Evolutionary conservation across 2,329 filamentous ascomycete species (phyloP), one percentile per base, ranked within the genome.

Genomic region (Microcyclospora pomicola): DNA sequence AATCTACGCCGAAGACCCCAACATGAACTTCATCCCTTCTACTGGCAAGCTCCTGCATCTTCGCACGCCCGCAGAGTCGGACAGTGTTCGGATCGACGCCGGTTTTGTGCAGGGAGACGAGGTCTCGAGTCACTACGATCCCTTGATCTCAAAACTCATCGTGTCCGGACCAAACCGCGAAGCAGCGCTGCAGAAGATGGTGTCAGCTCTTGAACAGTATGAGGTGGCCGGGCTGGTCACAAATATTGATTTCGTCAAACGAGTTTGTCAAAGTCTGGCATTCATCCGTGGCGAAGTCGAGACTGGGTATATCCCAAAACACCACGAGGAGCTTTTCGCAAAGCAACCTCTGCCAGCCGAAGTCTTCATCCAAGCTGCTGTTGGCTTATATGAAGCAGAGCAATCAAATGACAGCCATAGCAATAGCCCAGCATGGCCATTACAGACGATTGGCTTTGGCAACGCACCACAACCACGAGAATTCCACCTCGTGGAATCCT

Each of bases 61-160:
- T 9, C 72, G 75, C 27, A 86, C 82, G 1, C 87, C 88, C 0
- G 59, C 65, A 35, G 65, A 72, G 5, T 72, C 75, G 29, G 71
- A 80, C 1, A 81, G 86, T 45, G 73, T 96, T 27, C 78, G 91
- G 31, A 86, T 98, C 47, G 91, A 98, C 54, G 86, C 87, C 33
- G 91, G 91, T 1, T 96, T 96, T 58, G 75, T 87, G 19, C 72
- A 86, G 49, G 91, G 91, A 16, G 88, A 94, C 56, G 84, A 85
- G 45, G 83, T 98, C 2, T 92, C 87, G 0, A 84, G 88, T 41
- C 83, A 91, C 38, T 98, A 98, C 60, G 91, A 98, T 51, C 91
- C 91, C 19, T 98, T 98, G 91, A 94, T 98, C 49, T 84, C 91
- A 33, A 98, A 98, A 64, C 73, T 98, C 37, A 98, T 98, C 50